phyloP scores from a whole-genome alignment of 208 protist genomes.

The Trypanosoma cruzi region DNA sequence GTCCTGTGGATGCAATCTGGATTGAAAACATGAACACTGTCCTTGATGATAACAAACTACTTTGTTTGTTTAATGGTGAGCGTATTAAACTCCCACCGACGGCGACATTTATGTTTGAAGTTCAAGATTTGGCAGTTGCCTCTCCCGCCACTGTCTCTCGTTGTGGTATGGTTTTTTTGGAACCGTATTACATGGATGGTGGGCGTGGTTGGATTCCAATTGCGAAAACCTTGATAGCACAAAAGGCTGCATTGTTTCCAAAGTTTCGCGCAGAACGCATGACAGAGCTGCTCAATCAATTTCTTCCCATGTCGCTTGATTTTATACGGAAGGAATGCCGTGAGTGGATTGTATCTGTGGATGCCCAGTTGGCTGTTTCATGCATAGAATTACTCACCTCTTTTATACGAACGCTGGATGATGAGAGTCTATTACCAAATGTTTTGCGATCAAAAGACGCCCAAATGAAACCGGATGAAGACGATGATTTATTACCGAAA shows the following conservation, averaged over 20 bases:
- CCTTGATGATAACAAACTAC: conserved; percentile 98
- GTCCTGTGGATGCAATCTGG: conserved; percentile 99
- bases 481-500: neutral
- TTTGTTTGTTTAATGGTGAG: conserved; percentile 97
- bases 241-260: conserved; percentile 48
- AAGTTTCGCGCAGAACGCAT: conserved; percentile 64
- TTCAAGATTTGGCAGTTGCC: conserved; percentile 97
- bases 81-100: conserved; percentile 95
- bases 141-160: conserved; percentile 99
- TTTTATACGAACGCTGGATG: conserved; percentile 61
- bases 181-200: conserved; percentile 93
- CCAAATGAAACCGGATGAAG: conserved; percentile 30
- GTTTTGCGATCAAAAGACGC: conserved; percentile 25
- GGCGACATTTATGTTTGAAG: conserved; percentile 98
- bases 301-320: conserved; percentile 85
- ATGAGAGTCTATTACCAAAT: conserved; percentile 30
- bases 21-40: conserved; percentile 99
- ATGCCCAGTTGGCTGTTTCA: conserved; percentile 91
- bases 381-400: conserved; percentile 91
- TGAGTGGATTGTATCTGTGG: conserved; percentile 90
- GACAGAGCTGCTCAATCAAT: conserved; percentile 64
- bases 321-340: conserved; percentile 87
- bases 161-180: conserved; percentile 99
- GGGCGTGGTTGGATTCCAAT: conserved; percentile 90
- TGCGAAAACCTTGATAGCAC: conserved; percentile 58